Evolutionary conservation across 164 flowering plant genomes (phyloP).

Genomic region (Stephania japonica): DNA sequence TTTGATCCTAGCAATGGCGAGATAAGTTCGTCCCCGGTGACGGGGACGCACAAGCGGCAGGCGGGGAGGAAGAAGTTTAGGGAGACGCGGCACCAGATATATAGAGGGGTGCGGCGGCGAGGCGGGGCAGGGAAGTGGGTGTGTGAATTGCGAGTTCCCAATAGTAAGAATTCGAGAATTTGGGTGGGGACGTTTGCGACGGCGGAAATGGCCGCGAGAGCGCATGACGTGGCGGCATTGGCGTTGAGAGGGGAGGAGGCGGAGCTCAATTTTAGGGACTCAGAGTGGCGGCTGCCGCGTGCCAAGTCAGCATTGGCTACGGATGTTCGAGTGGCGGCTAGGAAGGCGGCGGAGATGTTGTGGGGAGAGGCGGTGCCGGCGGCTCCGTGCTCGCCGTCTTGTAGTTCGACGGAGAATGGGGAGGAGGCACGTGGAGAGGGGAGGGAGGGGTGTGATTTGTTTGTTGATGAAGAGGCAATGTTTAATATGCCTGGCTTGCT

Average conservation of each 20-base stretch:
- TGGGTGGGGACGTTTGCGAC: slow-evolving; percentile 59
- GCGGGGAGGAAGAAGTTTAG: slow-evolving; percentile 67
- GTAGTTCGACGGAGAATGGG: background rate
- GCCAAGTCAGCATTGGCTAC: slow-evolving; percentile 9
- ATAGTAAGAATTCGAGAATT: slow-evolving; percentile 30
- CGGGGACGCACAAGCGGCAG: slow-evolving; percentile 37
- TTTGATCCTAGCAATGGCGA: background rate
- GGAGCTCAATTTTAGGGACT: slow-evolving; percentile 22
- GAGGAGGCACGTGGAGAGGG: background rate
- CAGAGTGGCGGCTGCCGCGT: slow-evolving; percentile 14
- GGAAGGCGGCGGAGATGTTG: background rate
- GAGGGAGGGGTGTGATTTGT: background rate
- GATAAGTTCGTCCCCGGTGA: background rate
- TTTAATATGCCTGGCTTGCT: slow-evolving; percentile 37
- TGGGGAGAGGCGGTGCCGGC: background rate
- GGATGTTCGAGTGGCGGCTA: slow-evolving; percentile 5
- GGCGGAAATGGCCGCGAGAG: slow-evolving; percentile 29
- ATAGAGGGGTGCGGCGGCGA: slow-evolving; percentile 51
- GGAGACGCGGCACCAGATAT: slow-evolving; percentile 73
- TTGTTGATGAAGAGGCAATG: slow-evolving; percentile 42
- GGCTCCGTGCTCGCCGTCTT: too few relatives aligned
- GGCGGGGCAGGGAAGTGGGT: slow-evolving; percentile 41
- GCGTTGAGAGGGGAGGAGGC: slow-evolving; percentile 18
- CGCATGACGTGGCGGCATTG: slow-evolving; percentile 26
- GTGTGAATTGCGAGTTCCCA: slow-evolving; percentile 52